Evolutionary conservation across 2,329 filamentous ascomycete genomes (phyloP).

Genomic region (Sclerotinia borealis): DNA sequence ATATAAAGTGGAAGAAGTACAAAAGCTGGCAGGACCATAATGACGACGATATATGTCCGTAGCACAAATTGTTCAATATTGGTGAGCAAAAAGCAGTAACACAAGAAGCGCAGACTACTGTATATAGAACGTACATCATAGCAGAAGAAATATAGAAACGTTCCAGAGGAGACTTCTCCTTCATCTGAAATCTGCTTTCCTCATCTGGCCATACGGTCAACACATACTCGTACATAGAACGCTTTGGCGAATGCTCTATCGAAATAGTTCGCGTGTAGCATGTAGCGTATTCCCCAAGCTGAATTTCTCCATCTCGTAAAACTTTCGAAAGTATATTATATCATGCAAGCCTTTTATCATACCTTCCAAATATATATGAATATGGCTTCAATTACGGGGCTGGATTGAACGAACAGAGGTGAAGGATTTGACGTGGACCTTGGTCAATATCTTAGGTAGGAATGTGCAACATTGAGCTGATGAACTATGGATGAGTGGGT

Average conservation of each 20-base stretch:
- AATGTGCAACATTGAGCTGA: background rate
- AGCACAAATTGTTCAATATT: background rate
- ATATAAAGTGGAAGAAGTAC: conserved; percentile 25
- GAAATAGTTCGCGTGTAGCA: background rate
- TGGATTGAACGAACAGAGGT: background rate
- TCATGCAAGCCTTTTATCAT: background rate
- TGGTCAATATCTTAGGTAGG: background rate
- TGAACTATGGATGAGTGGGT: background rate
- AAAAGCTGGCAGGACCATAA: conserved; percentile 11
- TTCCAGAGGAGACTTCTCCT: conserved; percentile 2
- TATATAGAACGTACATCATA: background rate
- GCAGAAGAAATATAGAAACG: conserved; percentile 5
- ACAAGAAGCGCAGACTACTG: background rate
- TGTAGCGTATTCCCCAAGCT: background rate
- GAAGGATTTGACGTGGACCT: background rate
- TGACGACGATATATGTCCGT: background rate
- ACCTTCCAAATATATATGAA: conserved; percentile 2
- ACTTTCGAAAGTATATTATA: background rate
- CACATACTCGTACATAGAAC: background rate
- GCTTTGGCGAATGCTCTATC: background rate
- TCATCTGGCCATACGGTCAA: background rate
- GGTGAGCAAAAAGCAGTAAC: background rate
- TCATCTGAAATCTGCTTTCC: background rate
- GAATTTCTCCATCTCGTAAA: background rate
- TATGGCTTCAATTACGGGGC: background rate